Conservation (phyloP, 768 basidiomycete species). For the Boletellus sp. region DNA sequence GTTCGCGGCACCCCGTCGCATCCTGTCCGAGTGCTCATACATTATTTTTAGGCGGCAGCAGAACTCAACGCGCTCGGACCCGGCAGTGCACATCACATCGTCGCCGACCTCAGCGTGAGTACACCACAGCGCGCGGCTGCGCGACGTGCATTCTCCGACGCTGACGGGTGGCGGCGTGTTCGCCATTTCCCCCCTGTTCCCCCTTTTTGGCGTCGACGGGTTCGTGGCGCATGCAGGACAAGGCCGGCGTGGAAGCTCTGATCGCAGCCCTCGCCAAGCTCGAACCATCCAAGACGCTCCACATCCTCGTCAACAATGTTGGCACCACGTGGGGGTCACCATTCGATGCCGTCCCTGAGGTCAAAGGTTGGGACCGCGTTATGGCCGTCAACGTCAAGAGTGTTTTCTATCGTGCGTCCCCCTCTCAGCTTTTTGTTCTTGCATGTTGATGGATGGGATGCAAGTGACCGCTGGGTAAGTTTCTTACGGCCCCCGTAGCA, state of each 20-base stretch:
- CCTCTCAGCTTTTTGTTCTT: neutral
- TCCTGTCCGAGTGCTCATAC: no score
- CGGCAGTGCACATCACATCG: constrained; percentile 67
- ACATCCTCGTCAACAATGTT: constrained; percentile 83
- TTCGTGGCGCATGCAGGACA: constrained; percentile 45
- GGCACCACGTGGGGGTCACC: constrained; percentile 78
- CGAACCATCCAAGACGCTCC: constrained; percentile 57
- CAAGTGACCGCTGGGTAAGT: constrained; percentile 44
- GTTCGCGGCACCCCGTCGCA: constrained; percentile 34
- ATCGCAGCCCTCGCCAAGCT: constrained; percentile 63
- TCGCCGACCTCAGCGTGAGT: constrained; percentile 70
- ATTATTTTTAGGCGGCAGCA: constrained; percentile 40
- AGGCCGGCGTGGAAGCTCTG: constrained; percentile 75
- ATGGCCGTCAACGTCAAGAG: constrained; percentile 84
- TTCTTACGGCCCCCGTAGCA: neutral
- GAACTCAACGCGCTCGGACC: constrained; percentile 59
- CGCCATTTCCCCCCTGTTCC: no score
- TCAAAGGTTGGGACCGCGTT: constrained; percentile 82
- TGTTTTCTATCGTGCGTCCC: constrained; percentile 67
- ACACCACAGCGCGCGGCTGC: no score
- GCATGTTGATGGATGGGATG: neutral
- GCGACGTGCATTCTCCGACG: neutral
- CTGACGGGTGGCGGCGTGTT: no score
- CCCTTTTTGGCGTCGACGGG: neutral
- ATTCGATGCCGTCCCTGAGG: constrained; percentile 69